Evolutionary conservation across 169 alveolate genomes (phyloP).

Genomic region (Cryptosporidium meleagridis): DNA sequence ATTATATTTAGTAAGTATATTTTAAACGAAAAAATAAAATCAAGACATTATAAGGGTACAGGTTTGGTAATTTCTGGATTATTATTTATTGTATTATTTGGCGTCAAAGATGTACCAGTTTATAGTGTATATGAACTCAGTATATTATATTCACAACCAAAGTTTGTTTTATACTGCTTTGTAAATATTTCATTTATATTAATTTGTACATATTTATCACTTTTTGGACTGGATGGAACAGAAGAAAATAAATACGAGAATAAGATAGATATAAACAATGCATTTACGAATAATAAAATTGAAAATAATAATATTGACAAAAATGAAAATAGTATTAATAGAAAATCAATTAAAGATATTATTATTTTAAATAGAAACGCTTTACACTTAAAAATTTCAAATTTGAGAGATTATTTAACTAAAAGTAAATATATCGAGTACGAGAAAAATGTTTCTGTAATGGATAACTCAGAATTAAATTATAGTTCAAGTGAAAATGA

Average conservation of each 20-base stretch:
- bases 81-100: conserved; percentile 38
- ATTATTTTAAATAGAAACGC: conserved; percentile 26
- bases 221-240: conserved; percentile 52
- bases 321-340: neutral
- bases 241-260: neutral
- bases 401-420: conserved; percentile 4
- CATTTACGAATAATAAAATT: neutral
- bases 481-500: neutral
- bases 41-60: conserved; percentile 56
- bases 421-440: conserved; percentile 7
- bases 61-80: conserved; percentile 32
- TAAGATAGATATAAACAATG: neutral
- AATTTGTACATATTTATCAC: conserved; percentile 29
- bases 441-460: neutral
- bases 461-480: neutral
- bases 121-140: conserved; percentile 19
- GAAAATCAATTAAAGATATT: neutral
- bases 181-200: conserved; percentile 5
- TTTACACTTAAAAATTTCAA: conserved; percentile 37
- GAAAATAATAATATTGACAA: neutral
- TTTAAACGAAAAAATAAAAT: conserved; percentile 27
- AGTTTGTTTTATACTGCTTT: conserved; percentile 17
- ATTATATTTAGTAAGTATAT: conserved; percentile 47
- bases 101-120: conserved; percentile 50
- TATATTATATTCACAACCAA: conserved; percentile 24